Evolutionary conservation across 208 protist species (phyloP).

Genomic region (Trypanosoma platydactyli): DNA sequence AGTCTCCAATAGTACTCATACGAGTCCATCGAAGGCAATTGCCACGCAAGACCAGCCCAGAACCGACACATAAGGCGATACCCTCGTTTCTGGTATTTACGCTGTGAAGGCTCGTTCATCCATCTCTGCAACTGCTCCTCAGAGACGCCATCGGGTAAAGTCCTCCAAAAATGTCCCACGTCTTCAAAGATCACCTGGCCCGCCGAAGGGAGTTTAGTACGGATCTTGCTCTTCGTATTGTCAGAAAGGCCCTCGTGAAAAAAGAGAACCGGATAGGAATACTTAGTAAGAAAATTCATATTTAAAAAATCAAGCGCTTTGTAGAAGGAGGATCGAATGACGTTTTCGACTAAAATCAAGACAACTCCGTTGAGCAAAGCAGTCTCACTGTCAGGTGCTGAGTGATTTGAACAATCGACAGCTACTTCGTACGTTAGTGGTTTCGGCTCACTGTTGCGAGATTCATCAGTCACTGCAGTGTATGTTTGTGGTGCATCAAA

Average conservation of each 20-base stretch:
- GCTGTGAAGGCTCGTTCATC: slow-evolving; percentile 18
- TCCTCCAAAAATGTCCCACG: slow-evolving; percentile 14
- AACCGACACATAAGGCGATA: slow-evolving; percentile 47
- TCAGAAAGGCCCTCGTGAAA: slow-evolving; percentile 36
- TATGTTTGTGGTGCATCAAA: too few species aligned
- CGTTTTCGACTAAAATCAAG: slow-evolving; percentile 11
- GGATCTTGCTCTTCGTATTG: slow-evolving; percentile 24
- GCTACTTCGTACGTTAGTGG: too few species aligned
- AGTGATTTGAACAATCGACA: too few species aligned
- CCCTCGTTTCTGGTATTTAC: slow-evolving; percentile 20
- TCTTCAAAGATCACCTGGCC: slow-evolving; percentile 41
- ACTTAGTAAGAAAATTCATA: slow-evolving; percentile 30
- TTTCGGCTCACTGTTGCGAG: too few species aligned
- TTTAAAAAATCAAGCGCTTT: slow-evolving; percentile 36
- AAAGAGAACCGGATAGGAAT: slow-evolving; percentile 54
- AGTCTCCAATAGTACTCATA: slow-evolving; percentile 64
- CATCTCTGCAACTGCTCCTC: slow-evolving; percentile 25
- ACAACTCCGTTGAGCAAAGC: slow-evolving; percentile 3
- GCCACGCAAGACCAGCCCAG: slow-evolving; percentile 37
- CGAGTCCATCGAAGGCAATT: slow-evolving; percentile 33
- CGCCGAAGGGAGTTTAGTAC: slow-evolving; percentile 19
- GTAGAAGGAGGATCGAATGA: slow-evolving; percentile 15
- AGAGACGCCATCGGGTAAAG: slow-evolving; percentile 24
- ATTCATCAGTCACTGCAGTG: too few species aligned
- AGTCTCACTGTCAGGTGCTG: not conserved